Conservation (phyloP, 345 rosid genomes). For the Dovyalis caffra region DNA sequence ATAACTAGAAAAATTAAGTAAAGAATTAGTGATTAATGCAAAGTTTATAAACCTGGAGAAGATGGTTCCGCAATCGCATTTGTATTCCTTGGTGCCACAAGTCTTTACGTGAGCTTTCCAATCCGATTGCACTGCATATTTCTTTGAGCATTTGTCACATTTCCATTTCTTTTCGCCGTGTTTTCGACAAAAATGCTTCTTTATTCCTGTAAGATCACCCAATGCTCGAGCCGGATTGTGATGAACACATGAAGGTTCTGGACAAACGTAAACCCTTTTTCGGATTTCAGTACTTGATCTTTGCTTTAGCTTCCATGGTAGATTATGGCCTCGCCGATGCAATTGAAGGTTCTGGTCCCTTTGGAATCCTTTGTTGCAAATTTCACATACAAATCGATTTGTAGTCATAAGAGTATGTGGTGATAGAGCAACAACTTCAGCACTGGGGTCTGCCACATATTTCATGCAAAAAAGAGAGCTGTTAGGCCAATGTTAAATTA, state of each 20-base stretch:
- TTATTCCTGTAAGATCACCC: slow-evolving; percentile 68
- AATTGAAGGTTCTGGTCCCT: slow-evolving; percentile 37
- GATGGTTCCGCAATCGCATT: slow-evolving; percentile 63
- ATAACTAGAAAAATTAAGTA: neutral
- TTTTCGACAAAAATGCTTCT: slow-evolving; percentile 70
- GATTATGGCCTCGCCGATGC: slow-evolving; percentile 33
- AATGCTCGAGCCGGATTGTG: slow-evolving; percentile 65
- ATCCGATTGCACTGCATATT: slow-evolving; percentile 62
- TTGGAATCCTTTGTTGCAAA: slow-evolving; percentile 31
- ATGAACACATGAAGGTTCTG: slow-evolving; percentile 55
- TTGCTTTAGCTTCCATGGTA: slow-evolving; percentile 41
- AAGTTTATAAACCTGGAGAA: slow-evolving; percentile 45
- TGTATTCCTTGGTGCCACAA: slow-evolving; percentile 65
- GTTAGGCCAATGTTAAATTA: too few relatives aligned
- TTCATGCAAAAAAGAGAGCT: neutral
- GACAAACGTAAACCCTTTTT: slow-evolving; percentile 63
- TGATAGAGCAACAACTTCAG: slow-evolving; percentile 39
- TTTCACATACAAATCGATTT: slow-evolving; percentile 30
- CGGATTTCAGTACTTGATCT: slow-evolving; percentile 21
- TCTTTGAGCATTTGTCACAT: slow-evolving; percentile 63
- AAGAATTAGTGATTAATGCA: neutral
- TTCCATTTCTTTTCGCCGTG: slow-evolving; percentile 74
- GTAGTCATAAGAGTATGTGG: slow-evolving; percentile 26
- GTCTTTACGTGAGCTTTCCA: slow-evolving; percentile 73
- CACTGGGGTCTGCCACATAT: slow-evolving; percentile 31